Evolutionary conservation across 768 basidiomycete genomes (phyloP), one percentile per base, ranked within the genome.

Genomic region (Kwoniella bestiolae): DNA sequence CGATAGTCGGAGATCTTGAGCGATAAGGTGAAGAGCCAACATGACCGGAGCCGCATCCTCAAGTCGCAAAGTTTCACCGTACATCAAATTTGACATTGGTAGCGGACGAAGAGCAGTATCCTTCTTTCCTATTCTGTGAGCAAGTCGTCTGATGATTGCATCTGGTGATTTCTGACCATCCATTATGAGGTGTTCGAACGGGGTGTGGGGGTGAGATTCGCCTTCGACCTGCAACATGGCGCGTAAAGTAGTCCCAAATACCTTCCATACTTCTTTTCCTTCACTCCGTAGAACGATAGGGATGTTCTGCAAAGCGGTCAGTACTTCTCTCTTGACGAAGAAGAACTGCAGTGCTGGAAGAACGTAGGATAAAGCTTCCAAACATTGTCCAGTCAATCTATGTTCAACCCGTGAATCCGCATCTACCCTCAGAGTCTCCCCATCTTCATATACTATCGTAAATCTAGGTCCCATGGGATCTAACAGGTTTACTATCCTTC

Each of bases 11-110:
- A 67, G 75, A 23, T 83, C 78, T 72, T 84, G 91, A 0, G 85
- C 92, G 2, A 95, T 84, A 47, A 88, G 86, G 75, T 97, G 94
- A 1, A 98, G 80, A 0, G 88, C 89, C 64, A 88, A 86, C 12
- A 94, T 82, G 28, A 89, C 83, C 1, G 86, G 86, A 0, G 86
- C 86, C 16, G 89, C 21, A 56, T 64, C 38, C 21, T 29, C 26
- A 14, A 41, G 47, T 34, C 25, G 6, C 3, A 57, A 44, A 35
- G 38, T 44, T 25, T 66, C 31, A 34, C 45, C 34, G 25, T 25
- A 47, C 18, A 18, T 32, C n/a, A 21, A 5, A 21, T 16, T n/a
- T 21, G n/a, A 23, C 5, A 21, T 46, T 16, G 3, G 63, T 34
- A 28, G 18, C 3, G 12, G 7, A 21, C 3, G 65, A 23, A n/a